These are phyloP conservation scores for Eremochloa ophiuroides DNA, from an alignment of 176 grass and related monocot species.

Conservation along the genomic window DNA sequence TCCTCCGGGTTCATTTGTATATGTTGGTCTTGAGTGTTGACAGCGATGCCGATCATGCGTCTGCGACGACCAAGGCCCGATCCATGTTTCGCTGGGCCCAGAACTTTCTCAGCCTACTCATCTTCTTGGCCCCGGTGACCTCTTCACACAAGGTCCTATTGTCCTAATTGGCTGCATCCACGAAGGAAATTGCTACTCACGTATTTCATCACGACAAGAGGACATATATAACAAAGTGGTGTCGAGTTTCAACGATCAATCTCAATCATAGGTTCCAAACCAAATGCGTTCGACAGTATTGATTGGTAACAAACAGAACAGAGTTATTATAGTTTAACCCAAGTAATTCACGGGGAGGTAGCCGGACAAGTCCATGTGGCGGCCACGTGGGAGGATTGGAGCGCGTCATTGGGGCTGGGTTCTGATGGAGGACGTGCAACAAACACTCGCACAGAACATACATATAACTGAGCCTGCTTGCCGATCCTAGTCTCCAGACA, in stretches of 20 bases:
- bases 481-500: conserved; percentile 16
- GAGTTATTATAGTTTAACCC: background rate
- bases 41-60: too few relatives aligned
- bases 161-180: too few relatives aligned
- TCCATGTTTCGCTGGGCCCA: background rate
- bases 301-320: background rate
- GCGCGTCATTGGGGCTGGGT: background rate
- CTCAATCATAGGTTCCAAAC: too few relatives aligned
- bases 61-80: too few relatives aligned
- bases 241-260: background rate
- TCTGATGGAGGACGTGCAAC: conserved; percentile 15
- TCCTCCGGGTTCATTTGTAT: too few relatives aligned
- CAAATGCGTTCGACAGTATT: background rate
- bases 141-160: too few relatives aligned
- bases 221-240: background rate
- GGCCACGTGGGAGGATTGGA: conserved; percentile 22
- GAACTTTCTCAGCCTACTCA: background rate
- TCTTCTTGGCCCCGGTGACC: background rate
- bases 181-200: too few relatives aligned
- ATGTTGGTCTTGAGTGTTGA: too few relatives aligned
- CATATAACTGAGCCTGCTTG: background rate
- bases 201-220: too few relatives aligned
- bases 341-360: background rate
- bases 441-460: background rate
- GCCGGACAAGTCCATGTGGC: conserved; percentile 24